Base-by-base conservation (phyloP, 768 basidiomycete genomes). In the Rhizopogon vesiculosus region DNA sequence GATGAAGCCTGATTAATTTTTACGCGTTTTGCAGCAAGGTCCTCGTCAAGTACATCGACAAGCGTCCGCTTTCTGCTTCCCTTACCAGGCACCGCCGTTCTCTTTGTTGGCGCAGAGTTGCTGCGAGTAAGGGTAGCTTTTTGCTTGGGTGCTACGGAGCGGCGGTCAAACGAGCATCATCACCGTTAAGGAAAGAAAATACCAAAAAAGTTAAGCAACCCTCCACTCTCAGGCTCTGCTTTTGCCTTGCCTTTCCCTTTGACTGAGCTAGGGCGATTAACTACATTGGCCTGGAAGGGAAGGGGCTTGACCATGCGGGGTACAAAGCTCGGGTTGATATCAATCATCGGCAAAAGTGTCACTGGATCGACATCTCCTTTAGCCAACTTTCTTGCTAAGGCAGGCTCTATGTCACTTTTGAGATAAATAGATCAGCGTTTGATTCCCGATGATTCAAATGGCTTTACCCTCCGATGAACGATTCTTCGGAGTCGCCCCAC, bases 51-150 rank as follows among this genome's bases (percentile, higher is more conserved):
- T 46, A 86, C 80, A 54, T 85, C 86, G 22, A 78, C 76, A 35
- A 93, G 74, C 1, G 86, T 87, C 53, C 90, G 77, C 68, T 91
- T 91, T 15, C 90, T 90, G 61, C 87, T 91, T 7, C 79, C 77
- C 56, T 79, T 82, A 18, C 88, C 87, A 8, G 68, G 68, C 40
- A 64, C 55, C 29, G 62, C 58, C 8, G 56, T 35, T 25, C 58
- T 15, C 54, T 60, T 68, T 45, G 62, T 65, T 58, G 69, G 67
- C 42, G 51, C 64, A 12, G 71, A 73, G 51, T 63, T 66, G 7
- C 60, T 64, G 19, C 66, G 67, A 53, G 61, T 61, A 22, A 61
- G 60, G 19, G 56, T 64, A 54, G 60, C 55, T 58, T 63, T 63
- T 39, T 66, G 67, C 31, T 61, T 60, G 54, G 66, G 65, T 48